Conservation (phyloP, 768 basidiomycete genomes). For the Lentinus tigrinus region DNA sequence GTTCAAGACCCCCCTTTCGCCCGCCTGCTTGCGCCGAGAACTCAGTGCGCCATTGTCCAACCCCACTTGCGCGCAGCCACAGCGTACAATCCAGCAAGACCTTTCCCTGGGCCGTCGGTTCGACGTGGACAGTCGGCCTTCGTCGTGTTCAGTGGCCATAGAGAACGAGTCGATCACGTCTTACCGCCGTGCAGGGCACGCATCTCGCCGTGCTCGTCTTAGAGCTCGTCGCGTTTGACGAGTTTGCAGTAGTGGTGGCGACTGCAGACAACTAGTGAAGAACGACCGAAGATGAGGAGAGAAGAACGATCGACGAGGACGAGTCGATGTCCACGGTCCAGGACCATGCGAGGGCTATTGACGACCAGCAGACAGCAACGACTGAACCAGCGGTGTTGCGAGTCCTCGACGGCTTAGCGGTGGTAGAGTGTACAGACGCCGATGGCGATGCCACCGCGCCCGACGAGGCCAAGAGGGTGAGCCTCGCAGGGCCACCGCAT, state of each 20-base stretch:
- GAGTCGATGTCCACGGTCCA: no score
- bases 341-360: no score
- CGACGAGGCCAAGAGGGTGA: conserved; percentile 3
- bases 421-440: not conserved
- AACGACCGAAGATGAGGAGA: not conserved
- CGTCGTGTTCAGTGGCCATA: no score
- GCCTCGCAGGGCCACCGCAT: conserved; percentile 10
- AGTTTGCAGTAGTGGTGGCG: conserved; percentile 1
- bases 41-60: no score
- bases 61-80: no score
- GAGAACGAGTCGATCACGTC: no score
- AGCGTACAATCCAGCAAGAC: no score
- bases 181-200: no score
- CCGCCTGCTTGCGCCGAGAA: no score
- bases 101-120: no score
- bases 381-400: not conserved
- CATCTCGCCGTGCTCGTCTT: not conserved
- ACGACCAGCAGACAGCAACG: not conserved
- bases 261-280: not conserved
- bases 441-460: not conserved
- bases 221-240: conserved; percentile 4
- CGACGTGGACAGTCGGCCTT: no score
- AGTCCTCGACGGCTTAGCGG: not conserved
- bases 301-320: not conserved
- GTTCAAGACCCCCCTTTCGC: no score